phyloP scores from a whole-genome alignment of 2,329 filamentous ascomycete genomes.

The Hymenoscyphus scutula region DNA sequence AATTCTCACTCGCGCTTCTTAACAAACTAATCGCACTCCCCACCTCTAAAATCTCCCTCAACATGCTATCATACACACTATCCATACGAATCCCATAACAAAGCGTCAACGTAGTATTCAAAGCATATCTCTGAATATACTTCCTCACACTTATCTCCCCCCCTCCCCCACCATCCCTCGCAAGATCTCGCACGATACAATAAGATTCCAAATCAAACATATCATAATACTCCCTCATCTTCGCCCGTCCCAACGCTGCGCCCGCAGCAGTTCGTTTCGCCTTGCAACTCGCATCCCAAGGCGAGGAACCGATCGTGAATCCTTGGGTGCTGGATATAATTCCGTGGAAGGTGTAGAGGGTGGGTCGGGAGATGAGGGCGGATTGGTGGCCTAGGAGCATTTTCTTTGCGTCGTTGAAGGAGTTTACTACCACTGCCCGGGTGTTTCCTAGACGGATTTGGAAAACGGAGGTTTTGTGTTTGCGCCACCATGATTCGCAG shows the following conservation, averaged over 20 bases:
- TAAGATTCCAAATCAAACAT: conserved; percentile 55
- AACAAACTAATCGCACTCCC: conserved; percentile 51
- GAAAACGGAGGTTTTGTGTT: conserved; percentile 46
- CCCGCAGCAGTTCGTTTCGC: conserved; percentile 52
- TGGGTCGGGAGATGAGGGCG: conserved; percentile 50
- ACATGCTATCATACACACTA: conserved; percentile 48
- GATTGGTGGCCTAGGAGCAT: conserved; percentile 50
- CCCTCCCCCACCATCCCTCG: conserved; percentile 43
- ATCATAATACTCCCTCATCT: conserved; percentile 47
- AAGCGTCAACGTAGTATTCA: conserved; percentile 53
- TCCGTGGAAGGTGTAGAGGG: conserved; percentile 53
- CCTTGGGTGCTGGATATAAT: conserved; percentile 51
- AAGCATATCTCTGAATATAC: conserved; percentile 52
- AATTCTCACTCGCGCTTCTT: conserved; percentile 50
- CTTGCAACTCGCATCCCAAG: conserved; percentile 53
- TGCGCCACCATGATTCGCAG: conserved; percentile 50
- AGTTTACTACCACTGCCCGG: conserved; percentile 51
- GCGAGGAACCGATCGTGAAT: conserved; percentile 53
- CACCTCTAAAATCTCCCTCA: conserved; percentile 52
- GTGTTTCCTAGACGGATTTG: conserved; percentile 54
- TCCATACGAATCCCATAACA: conserved; percentile 57
- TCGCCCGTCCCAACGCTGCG: conserved; percentile 45
- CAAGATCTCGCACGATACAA: conserved; percentile 48
- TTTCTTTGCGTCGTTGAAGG: conserved; percentile 50
- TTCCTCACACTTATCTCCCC: conserved; percentile 47